phyloP scores from a whole-genome alignment of 2,329 filamentous ascomycete genomes.

The Cyphellophora europaea region DNA sequence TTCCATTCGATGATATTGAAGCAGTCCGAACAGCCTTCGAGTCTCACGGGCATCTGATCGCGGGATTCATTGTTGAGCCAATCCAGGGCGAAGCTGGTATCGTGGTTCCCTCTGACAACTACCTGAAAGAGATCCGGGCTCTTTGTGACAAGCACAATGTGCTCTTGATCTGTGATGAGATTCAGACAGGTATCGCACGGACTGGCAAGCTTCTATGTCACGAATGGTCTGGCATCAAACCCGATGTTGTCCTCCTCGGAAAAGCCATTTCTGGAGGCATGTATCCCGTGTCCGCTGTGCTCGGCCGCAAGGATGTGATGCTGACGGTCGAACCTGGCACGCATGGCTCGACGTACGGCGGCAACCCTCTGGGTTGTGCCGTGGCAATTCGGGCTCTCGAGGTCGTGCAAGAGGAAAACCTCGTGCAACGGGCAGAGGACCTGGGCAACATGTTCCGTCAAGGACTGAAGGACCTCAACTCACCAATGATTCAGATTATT shows the following conservation, averaged over 20 bases:
- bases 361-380: conserved; percentile 90
- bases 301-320: conserved; percentile 86
- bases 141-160: conserved; percentile 95
- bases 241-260: conserved; percentile 86
- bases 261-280: conserved; percentile 98
- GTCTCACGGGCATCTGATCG: conserved; percentile 72
- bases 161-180: conserved; percentile 94
- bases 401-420: conserved; percentile 81
- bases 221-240: conserved; percentile 91
- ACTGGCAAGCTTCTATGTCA: conserved; percentile 91
- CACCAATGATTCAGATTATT: conserved; percentile 69
- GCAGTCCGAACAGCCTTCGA: conserved; percentile 74
- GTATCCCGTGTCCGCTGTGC: conserved; percentile 95
- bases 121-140: conserved; percentile 67
- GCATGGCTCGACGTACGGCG: conserved; percentile 96
- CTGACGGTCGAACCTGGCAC: conserved; percentile 92
- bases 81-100: conserved; percentile 98
- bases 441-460: conserved; percentile 78
- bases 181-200: conserved; percentile 93
- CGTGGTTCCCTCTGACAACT: conserved; percentile 84
- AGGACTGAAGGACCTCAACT: conserved; percentile 64
- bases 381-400: conserved; percentile 93
- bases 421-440: conserved; percentile 72
- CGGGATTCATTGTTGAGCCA: conserved; percentile 89
- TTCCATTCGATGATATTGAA: conserved; percentile 76